A percentile compares a stretch with the other conserved stretches of the same genome.
phyloP scores from a whole-genome alignment of 73 alveolate genomes.

The Vitrella brassicaformis region DNA sequence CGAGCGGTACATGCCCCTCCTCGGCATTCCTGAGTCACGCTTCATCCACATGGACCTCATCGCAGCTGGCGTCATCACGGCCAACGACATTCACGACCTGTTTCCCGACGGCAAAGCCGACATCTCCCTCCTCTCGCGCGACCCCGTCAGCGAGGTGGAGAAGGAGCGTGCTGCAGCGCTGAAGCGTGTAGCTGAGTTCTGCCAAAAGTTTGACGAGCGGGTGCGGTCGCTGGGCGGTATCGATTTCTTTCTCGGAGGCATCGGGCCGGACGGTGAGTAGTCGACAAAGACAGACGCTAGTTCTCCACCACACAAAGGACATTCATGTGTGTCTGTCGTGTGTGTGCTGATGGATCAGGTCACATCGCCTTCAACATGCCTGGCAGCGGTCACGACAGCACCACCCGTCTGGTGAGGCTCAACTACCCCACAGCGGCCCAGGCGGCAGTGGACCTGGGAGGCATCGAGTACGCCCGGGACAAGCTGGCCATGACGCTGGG shows the following conservation, averaged over 20 bases:
- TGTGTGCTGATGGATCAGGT: no score
- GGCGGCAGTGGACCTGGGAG: conserved; percentile 33
- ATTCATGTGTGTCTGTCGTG: no score
- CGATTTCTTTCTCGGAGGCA: background rate
- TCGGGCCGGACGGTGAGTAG: background rate
- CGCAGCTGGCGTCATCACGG: no score
- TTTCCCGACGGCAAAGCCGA: background rate
- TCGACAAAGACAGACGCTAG: no score
- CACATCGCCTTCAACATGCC: background rate
- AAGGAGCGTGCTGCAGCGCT: background rate
- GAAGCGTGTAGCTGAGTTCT: background rate
- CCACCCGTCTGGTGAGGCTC: conserved; percentile 3
- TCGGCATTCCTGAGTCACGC: background rate
- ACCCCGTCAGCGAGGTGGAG: background rate
- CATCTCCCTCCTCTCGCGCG: background rate
- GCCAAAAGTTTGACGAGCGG: background rate
- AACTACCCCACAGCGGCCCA: conserved; percentile 31
- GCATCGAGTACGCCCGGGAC: conserved; percentile 7
- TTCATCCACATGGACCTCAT: background rate
- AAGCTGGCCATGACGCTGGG: background rate
- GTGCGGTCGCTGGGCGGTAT: background rate
- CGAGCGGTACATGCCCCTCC: background rate
- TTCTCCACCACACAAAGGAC: no score
- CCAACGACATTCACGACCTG: no score
- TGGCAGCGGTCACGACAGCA: background rate